phyloP scores from a whole-genome alignment of 1,284 basidiomycete species.

The Boletellus deceptivus region DNA sequence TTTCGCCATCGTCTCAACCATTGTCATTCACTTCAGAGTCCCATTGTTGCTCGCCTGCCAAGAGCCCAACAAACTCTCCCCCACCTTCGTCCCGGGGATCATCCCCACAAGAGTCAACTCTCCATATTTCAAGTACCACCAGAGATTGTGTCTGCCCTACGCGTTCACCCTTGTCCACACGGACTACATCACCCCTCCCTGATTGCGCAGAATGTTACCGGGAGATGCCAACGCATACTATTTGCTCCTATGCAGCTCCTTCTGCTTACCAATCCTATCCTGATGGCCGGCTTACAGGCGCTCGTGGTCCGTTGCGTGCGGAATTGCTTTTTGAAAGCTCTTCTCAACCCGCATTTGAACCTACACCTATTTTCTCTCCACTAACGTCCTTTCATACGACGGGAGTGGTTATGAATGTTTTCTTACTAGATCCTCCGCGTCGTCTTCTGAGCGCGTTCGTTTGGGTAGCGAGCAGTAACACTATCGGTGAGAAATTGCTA shows the following conservation, averaged over 20 bases:
- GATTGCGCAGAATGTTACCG: constrained; percentile 20
- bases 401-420: constrained; percentile 73
- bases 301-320: constrained; percentile 10
- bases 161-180: constrained; percentile 25
- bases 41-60: constrained; percentile 16
- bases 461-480: constrained; percentile 48
- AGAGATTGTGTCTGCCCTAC: constrained; percentile 12
- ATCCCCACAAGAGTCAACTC: constrained; percentile 29
- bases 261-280: constrained; percentile 11
- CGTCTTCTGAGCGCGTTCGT: constrained; percentile 66
- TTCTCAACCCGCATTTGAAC: constrained; percentile 32
- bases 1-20: constrained; percentile 21
- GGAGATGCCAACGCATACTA: constrained; percentile 9
- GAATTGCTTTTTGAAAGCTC: constrained; percentile 22
- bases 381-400: constrained; percentile 60
- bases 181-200: constrained; percentile 22
- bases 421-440: constrained; percentile 63
- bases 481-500: constrained; percentile 25
- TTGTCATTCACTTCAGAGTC: constrained; percentile 20
- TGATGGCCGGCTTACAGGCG: constrained; percentile 1
- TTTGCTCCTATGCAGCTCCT: constrained; percentile 3
- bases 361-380: constrained; percentile 44
- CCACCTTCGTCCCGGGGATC: constrained; percentile 27
- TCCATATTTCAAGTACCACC: constrained; percentile 7
- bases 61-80: constrained; percentile 29